Conservation (phyloP, 371 early-diverging fungal genomes). For the Fennellomyces sp. region DNA sequence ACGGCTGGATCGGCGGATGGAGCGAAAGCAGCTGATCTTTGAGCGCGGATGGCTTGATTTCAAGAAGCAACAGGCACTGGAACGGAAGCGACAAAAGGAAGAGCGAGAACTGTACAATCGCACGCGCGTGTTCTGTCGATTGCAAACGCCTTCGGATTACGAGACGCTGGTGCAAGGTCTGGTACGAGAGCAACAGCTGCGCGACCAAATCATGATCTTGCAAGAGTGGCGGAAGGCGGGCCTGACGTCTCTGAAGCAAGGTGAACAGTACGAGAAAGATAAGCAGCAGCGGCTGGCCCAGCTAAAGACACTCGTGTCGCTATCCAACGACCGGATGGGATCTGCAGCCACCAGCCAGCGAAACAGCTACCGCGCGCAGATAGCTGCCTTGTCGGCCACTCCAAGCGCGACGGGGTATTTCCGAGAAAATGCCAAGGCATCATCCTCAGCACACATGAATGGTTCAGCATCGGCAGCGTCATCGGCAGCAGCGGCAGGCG, state of each 20-base stretch:
- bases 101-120: conserved; percentile 81
- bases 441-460: conserved; percentile 7
- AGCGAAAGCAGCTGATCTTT: conserved; percentile 86
- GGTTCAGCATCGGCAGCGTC: conserved; percentile 6
- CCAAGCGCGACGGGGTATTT: conserved; percentile 32
- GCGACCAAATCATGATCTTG: conserved; percentile 80
- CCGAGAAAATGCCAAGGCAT: conserved; percentile 23
- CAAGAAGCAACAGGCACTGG: conserved; percentile 75
- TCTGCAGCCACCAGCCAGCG: conserved; percentile 19
- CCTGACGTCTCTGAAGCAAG: conserved; percentile 76
- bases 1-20: conserved; percentile 81
- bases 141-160: conserved; percentile 85
- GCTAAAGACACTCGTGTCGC: conserved; percentile 40
- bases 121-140: conserved; percentile 88
- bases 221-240: conserved; percentile 93
- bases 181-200: conserved; percentile 71
- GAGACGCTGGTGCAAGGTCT: conserved; percentile 83
- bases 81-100: conserved; percentile 83
- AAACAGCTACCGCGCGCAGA: conserved; percentile 23
- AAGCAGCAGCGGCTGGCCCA: conserved; percentile 50
- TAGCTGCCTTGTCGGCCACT: conserved; percentile 17
- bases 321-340: conserved; percentile 42
- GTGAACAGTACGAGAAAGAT: conserved; percentile 70
- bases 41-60: conserved; percentile 88
- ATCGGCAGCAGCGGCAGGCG: conserved; percentile 37